Conservation (phyloP, 176 grass and related monocot species). For the Oropetium thomaeum region DNA sequence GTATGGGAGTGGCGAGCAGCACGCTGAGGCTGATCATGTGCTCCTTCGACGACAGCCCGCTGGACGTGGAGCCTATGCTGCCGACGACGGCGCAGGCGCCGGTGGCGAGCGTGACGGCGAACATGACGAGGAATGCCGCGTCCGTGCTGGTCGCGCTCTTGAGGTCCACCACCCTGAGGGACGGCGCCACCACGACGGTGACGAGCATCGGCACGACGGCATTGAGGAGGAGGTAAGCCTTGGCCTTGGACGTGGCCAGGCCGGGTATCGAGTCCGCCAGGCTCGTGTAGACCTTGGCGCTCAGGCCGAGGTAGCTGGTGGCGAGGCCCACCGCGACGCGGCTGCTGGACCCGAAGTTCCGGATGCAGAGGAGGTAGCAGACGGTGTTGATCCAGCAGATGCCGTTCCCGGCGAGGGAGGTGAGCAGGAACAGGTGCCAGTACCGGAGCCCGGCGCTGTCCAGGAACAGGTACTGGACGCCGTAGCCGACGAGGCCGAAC, state of each 20-base stretch:
- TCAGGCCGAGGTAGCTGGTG: slow-evolving; percentile 91
- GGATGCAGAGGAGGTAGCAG: slow-evolving; percentile 94
- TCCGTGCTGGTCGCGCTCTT: slow-evolving; percentile 23
- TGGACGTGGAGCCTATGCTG: slow-evolving; percentile 59
- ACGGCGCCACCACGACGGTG: slow-evolving; percentile 60
- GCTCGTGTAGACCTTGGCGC: slow-evolving; percentile 88
- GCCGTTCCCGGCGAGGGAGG: slow-evolving; percentile 81
- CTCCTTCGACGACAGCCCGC: slow-evolving; percentile 53
- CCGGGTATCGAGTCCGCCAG: slow-evolving; percentile 43
- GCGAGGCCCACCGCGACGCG: slow-evolving; percentile 74
- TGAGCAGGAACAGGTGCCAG: slow-evolving; percentile 88
- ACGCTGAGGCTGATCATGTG: slow-evolving; percentile 68
- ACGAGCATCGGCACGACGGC: slow-evolving; percentile 71
- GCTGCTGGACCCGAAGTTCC: slow-evolving; percentile 71
- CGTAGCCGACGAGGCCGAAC: slow-evolving; percentile 78
- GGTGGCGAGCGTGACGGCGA: slow-evolving; percentile 78
- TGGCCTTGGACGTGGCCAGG: slow-evolving; percentile 37
- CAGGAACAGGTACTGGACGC: slow-evolving; percentile 87
- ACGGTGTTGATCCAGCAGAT: slow-evolving; percentile 99
- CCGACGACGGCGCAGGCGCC: slow-evolving; percentile 74
- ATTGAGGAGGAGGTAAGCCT: slow-evolving; percentile 87
- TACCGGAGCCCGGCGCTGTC: slow-evolving; percentile 50
- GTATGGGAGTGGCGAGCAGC: slow-evolving; percentile 53
- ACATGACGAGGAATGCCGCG: slow-evolving; percentile 69
- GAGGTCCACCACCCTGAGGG: slow-evolving; percentile 47